Evolutionary conservation across 345 rosid species (phyloP), one percentile per base, ranked within the genome.

Genomic region (Aegle marmelos): DNA sequence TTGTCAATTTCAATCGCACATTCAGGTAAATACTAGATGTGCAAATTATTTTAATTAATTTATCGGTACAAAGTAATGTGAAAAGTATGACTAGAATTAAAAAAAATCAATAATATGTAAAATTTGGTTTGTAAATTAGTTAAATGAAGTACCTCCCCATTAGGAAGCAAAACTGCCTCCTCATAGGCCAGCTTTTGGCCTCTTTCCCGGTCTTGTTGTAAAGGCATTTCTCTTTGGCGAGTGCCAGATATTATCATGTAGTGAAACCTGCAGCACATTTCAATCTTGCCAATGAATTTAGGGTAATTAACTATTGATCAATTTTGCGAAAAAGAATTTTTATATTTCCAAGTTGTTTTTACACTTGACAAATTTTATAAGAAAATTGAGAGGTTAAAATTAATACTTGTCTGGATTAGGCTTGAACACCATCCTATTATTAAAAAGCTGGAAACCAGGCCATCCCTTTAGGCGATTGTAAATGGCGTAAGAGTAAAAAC

Each of bases 141-240:
- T 45, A 45, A 45, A 45, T 11, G 50, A 45, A 45, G 33, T 64
- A 94, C 97, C 95, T 93, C 97, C 78, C 98, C 98, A 81, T 91
- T 82, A 2, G 91, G 80, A 33, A 95, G 95, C 48, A 85, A 83
- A 2, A 78, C 33, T 82, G 84, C 89, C 97, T 94, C 98, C 79
- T 97, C 97, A 86, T 36, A 90, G 81, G 72, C 89, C 92, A 69
- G 97, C 98, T 84, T 93, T 93, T 30, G 89, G 94, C 98, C 88
- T 89, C 92, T 85, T 41, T 82, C 87, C 75, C 91, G 86, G 76
- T 95, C 98, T 75, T 95, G 97, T 1, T 97, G 98, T 33, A 88
- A 78, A 31, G 98, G 98, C 98, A 95, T 93, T 78, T 81, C 78
- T 68, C 98, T 90, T 62, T 95, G 98, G 78, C 95, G 90, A 79